Evolutionary conservation across 148 eudicot species (phyloP), one percentile per base, ranked within the genome.

Genomic region (Vaccinium corymbosum): DNA sequence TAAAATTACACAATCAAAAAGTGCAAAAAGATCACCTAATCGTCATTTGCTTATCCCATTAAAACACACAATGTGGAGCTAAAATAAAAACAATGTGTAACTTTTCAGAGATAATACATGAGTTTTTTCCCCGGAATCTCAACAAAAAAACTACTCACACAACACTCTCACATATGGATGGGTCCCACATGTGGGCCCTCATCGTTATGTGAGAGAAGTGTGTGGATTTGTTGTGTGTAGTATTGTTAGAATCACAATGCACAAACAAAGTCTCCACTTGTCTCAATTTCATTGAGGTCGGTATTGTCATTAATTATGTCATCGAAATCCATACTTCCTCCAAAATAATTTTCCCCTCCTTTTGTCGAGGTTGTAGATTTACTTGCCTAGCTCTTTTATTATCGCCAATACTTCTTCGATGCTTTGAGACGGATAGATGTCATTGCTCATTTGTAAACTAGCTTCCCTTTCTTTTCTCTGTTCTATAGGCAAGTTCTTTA

Each of bases 401-500:
- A 93, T 83, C 0, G 92, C 89, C 87, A 90, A n/a, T 85, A 91
- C 91, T 78, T 94, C 93, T 64, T 89, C 93, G 25, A 85, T 80
- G 52, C 90, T 91, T 83, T 94, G 98, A 55, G 89, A 84, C 0
- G 94, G 90, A 17, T 87, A 88, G 66, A 88, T 91, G 16, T 86
- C 53, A 59, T 42, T 42, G 6, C 46, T 42, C 46, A 1, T 49
- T 89, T 88, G 85, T 80, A 89, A 89, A 90, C 90, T 89, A 66
- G 72, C 35, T 10, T 66, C 6, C 6, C 91, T 92, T n/a, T 93
- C 92, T 84, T 93, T 92, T 85, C 83, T 89, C 19, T 91, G 84
- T 72, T 95, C 98, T 64, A 86, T 73, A 7, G 95, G 98, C 87
- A 93, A 91, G 90, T 95, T 94, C 86, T 85, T 93, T 80, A 92